These are phyloP conservation scores for Gremmenia infestans DNA, from an alignment of 2,329 filamentous ascomycete genomes.

Conservation along the genomic window DNA sequence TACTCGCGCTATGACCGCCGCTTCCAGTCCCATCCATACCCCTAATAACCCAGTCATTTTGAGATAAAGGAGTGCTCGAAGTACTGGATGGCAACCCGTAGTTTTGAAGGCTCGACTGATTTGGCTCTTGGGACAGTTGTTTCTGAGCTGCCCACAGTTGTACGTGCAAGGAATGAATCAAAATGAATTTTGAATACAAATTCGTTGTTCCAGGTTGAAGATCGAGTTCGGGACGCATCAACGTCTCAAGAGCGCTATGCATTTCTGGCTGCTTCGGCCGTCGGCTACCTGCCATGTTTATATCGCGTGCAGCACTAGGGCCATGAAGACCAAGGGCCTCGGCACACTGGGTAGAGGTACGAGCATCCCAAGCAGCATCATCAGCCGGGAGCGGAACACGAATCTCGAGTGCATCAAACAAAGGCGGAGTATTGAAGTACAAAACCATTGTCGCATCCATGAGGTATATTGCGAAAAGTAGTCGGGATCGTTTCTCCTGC, in stretches of 20 bases:
- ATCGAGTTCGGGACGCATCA: constrained; percentile 54
- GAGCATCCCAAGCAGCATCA: constrained; percentile 70
- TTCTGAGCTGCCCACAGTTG: constrained; percentile 52
- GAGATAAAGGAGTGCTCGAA: constrained; percentile 51
- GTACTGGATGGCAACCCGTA: constrained; percentile 34
- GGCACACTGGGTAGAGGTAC: constrained; percentile 53
- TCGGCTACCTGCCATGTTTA: constrained; percentile 58
- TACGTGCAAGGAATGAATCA: constrained; percentile 64
- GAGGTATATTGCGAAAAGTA: constrained; percentile 61
- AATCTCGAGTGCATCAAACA: constrained; percentile 60
- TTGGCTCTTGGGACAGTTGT: constrained; percentile 33
- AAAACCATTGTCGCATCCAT: constrained; percentile 61
- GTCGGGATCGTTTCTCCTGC: constrained; percentile 63
- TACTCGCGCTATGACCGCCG: constrained; percentile 40
- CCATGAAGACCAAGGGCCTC: constrained; percentile 61
- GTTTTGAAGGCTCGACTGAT: constrained; percentile 11
- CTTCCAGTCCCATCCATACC: constrained; percentile 37
- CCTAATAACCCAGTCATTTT: constrained; percentile 52
- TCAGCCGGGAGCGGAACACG: constrained; percentile 65
- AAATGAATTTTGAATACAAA: constrained; percentile 67
- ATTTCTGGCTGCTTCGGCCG: constrained; percentile 61
- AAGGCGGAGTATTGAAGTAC: constrained; percentile 64
- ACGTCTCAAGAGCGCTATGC: constrained; percentile 53
- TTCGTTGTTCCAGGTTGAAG: constrained; percentile 65
- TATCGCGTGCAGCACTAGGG: constrained; percentile 45